Conservation (phyloP, 106 monocot genomes). For the Allium fistulosum region DNA sequence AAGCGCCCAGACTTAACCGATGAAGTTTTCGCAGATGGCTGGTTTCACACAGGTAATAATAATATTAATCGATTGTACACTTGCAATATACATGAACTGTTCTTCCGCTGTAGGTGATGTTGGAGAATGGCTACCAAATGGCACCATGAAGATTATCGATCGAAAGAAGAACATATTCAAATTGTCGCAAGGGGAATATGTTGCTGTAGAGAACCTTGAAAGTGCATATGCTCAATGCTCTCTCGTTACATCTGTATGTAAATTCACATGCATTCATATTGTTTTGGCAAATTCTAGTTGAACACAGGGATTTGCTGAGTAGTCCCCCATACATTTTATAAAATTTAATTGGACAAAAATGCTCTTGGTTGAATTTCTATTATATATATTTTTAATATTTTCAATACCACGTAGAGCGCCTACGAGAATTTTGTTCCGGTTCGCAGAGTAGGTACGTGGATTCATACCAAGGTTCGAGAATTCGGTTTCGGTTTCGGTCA, state of each 20-base stretch:
- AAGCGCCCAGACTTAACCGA: slow-evolving; percentile 65
- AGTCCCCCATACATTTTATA: too few relatives aligned
- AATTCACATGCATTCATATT: too few relatives aligned
- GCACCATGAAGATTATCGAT: slow-evolving; percentile 97
- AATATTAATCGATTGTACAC: not conserved
- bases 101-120: slow-evolving; percentile 59
- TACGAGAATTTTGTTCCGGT: too few relatives aligned
- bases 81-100: not conserved
- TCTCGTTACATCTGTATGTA: slow-evolving; percentile 41
- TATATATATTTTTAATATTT: too few relatives aligned
- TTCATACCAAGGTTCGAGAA: too few relatives aligned
- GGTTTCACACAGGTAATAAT: slow-evolving; percentile 86
- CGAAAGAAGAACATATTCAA: slow-evolving; percentile 98
- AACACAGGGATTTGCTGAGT: too few relatives aligned
- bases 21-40: slow-evolving; percentile 67
- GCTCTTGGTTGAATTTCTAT: too few relatives aligned
- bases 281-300: too few relatives aligned
- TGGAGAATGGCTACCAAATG: slow-evolving; percentile 93
- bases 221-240: slow-evolving; percentile 58
- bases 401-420: too few relatives aligned
- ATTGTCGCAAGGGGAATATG: slow-evolving; percentile 93
- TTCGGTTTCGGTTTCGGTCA: too few relatives aligned
- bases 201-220: slow-evolving; percentile 84
- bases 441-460: too few relatives aligned
- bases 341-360: too few relatives aligned